A percentile compares a stretch with the other conserved stretches of the same genome.
phyloP scores from a whole-genome alignment of 2,329 filamentous ascomycete genomes.

The Trichoderma polysporum region DNA sequence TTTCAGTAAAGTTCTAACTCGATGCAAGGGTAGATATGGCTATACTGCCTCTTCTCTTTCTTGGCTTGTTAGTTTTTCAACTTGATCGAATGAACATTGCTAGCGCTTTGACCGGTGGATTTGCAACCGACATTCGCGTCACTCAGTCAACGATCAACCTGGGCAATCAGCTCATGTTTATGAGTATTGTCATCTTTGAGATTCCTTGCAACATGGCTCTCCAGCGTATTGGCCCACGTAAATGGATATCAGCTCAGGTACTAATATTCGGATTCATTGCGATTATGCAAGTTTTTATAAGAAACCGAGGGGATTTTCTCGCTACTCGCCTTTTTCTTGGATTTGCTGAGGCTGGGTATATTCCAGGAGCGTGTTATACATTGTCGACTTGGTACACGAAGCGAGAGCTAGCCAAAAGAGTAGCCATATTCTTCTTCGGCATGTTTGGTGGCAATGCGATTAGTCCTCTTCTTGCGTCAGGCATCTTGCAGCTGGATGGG shows the following conservation, averaged over 20 bases:
- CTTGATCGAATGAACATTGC: constrained; percentile 45
- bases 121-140: constrained; percentile 50
- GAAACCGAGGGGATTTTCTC: constrained; percentile 47
- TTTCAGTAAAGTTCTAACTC: background rate
- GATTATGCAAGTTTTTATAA: constrained; percentile 55
- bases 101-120: constrained; percentile 49
- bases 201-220: constrained; percentile 40
- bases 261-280: constrained; percentile 54
- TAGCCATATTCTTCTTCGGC: constrained; percentile 57
- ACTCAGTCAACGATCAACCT: constrained; percentile 53
- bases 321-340: constrained; percentile 53
- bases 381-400: constrained; percentile 57
- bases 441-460: constrained; percentile 49
- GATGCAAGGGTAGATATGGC: constrained; percentile 44
- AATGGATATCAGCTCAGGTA: constrained; percentile 54
- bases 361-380: constrained; percentile 52
- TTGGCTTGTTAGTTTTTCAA: constrained; percentile 51
- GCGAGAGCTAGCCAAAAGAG: constrained; percentile 51
- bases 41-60: constrained; percentile 48
- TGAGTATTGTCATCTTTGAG: constrained; percentile 49
- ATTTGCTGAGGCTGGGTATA: constrained; percentile 54
- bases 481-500: constrained; percentile 51
- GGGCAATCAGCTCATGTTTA: constrained; percentile 50
- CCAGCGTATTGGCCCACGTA: constrained; percentile 42
- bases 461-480: constrained; percentile 43